Evolutionary conservation across 2,329 filamentous ascomycete species (phyloP).

Genomic region (Aspergillaceae sp.): DNA sequence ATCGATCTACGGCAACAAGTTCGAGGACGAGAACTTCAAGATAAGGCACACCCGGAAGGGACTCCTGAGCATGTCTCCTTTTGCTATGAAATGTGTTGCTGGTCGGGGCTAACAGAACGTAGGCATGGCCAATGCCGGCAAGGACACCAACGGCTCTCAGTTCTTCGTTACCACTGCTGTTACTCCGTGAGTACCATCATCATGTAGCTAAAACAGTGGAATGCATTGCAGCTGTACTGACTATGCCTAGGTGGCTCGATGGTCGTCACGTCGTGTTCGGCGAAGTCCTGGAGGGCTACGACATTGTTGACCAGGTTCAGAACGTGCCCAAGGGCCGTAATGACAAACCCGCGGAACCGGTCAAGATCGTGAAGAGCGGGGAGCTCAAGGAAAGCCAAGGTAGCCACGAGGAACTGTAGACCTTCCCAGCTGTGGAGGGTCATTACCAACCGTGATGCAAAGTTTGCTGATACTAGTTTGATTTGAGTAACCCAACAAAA

Average conservation of each 20-base stretch:
- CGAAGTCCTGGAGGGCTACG: conserved; percentile 60
- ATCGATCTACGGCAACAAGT: conserved; percentile 60
- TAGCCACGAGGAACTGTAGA: conserved; percentile 55
- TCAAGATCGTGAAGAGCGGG: conserved; percentile 60
- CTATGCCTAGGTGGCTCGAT: conserved; percentile 47
- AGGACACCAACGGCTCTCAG: conserved; percentile 57
- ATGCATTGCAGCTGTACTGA: conserved; percentile 3
- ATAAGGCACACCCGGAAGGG: conserved; percentile 59
- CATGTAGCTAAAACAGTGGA: background rate
- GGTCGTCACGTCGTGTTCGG: conserved; percentile 60
- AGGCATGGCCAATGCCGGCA: conserved; percentile 59
- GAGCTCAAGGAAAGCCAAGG: conserved; percentile 44
- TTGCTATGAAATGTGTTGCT: background rate
- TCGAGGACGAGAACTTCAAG: conserved; percentile 64
- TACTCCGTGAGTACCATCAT: conserved; percentile 36
- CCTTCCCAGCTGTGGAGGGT: conserved; percentile 2
- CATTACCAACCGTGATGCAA: too few relatives aligned
- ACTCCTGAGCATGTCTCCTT: conserved; percentile 45
- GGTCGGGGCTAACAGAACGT: conserved; percentile 8
- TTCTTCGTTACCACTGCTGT: conserved; percentile 59
- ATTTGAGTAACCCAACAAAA: background rate
- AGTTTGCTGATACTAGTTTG: too few relatives aligned
- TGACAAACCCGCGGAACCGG: conserved; percentile 50
- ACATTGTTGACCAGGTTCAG: conserved; percentile 58
- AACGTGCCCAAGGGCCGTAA: conserved; percentile 49